These are phyloP conservation scores for Daldinia sp. DNA, from an alignment of 2,329 filamentous ascomycete genomes.

Conservation along the genomic window DNA sequence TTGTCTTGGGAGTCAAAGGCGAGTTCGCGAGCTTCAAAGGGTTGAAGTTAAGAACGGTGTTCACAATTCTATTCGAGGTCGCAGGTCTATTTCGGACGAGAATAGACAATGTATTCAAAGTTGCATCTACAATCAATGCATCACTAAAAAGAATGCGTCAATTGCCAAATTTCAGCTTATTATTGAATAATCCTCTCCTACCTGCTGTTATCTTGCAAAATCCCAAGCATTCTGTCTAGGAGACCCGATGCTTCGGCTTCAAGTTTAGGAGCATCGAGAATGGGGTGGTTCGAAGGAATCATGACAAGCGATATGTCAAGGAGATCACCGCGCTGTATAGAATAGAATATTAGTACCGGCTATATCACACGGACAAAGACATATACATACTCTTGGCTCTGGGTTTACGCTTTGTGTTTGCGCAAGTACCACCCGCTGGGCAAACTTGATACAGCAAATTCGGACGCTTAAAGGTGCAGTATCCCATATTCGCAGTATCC, in stretches of 20 bases:
- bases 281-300: constrained; percentile 81
- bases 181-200: constrained; percentile 53
- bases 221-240: constrained; percentile 83
- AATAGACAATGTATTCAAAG: constrained; percentile 85
- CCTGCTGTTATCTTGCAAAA: constrained; percentile 87
- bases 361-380: constrained; percentile 18
- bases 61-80: constrained; percentile 85
- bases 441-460: constrained; percentile 97
- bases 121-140: constrained; percentile 87
- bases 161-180: constrained; percentile 5
- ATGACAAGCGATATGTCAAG: constrained; percentile 85
- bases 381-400: constrained; percentile 77
- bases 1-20: constrained; percentile 78
- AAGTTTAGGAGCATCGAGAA: constrained; percentile 80
- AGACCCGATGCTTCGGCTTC: constrained; percentile 94
- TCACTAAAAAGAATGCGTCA: constrained; percentile 65
- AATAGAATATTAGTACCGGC: constrained; percentile 38
- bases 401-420: constrained; percentile 85
- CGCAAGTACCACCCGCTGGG: constrained; percentile 89
- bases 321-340: constrained; percentile 54
- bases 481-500: constrained; percentile 90
- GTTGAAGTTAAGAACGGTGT: constrained; percentile 88
- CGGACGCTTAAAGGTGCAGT: constrained; percentile 76
- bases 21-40: constrained; percentile 82
- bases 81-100: constrained; percentile 83